Percentiles rank a stretch among this genome's conserved stretches.
Evolutionary conservation across 2,329 filamentous ascomycete genomes (phyloP).

Genomic region (Aureobasidium uvarum): DNA sequence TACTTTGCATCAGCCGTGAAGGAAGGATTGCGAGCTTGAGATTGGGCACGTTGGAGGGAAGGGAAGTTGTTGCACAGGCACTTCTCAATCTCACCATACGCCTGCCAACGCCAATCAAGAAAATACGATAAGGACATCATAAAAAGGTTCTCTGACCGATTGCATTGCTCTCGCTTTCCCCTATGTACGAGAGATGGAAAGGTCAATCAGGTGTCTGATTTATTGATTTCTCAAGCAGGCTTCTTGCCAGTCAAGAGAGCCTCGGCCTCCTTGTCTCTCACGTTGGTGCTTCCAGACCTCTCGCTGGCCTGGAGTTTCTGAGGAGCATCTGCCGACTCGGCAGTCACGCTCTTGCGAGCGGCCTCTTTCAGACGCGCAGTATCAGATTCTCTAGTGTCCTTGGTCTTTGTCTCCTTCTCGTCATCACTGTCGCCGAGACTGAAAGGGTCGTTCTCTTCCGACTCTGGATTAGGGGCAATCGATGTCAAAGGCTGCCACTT

Average conservation of each 20-base stretch:
- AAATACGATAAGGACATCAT: too few relatives aligned
- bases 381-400: slow-evolving; percentile 57
- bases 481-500: slow-evolving; percentile 96
- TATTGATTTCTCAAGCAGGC: background rate
- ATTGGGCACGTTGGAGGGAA: too few relatives aligned
- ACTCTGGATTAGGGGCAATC: slow-evolving; percentile 79
- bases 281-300: slow-evolving; percentile 44
- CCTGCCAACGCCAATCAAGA: too few relatives aligned
- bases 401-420: slow-evolving; percentile 74
- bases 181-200: background rate
- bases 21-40: too few relatives aligned
- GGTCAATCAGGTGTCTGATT: background rate
- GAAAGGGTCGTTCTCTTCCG: slow-evolving; percentile 89
- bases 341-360: slow-evolving; percentile 55
- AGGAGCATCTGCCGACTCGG: slow-evolving; percentile 34
- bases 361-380: slow-evolving; percentile 52
- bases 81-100: too few relatives aligned
- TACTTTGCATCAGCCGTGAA: too few relatives aligned
- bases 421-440: slow-evolving; percentile 95
- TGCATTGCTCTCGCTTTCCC: background rate
- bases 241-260: slow-evolving; percentile 41
- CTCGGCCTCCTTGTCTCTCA: slow-evolving; percentile 49
- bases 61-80: too few relatives aligned
- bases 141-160: background rate
- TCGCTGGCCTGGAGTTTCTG: slow-evolving; percentile 42